Base-by-base conservation (phyloP, 2,329 filamentous ascomycete genomes). In the Fusarium pilosicola region DNA sequence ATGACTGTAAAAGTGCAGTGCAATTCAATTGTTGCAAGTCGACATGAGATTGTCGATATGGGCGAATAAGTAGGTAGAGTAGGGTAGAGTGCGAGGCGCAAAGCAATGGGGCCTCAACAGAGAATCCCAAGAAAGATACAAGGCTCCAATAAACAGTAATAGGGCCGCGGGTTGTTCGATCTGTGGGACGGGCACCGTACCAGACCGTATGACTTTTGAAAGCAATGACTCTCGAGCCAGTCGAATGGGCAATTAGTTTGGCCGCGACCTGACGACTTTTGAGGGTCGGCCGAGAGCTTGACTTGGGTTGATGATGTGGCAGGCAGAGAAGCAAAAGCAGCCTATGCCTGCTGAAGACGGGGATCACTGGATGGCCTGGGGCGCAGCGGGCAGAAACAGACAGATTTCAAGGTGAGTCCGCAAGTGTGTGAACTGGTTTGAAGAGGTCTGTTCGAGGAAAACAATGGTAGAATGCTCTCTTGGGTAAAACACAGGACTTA, bases 151-250 rank as follows among this genome's bases (percentile, higher is more conserved):
- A 57, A 69, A 45, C 42, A 56, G 44, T 57, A 70, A 62, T 56
- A 70, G 67, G 52, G 54, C 65, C 60, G 45, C 64, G 60, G 63
- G 60, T 71, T 74, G 73, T 68, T 66, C 65, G 75, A 74, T 71
- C 63, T 70, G 71, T 77, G 75, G 75, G 75, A 77, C 75, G 73
- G 73, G 58, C 57, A 77, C 75, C 75, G 75, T 77, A 76, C 70
- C 70, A 71, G 57, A 77, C 76, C 76, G 76, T 77, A 77, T 77
- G 76, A 77, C 75, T 77, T 74, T 77, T 39, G 60, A 66, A 55
- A 62, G 64, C 62, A 72, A 76, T 75, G 70, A 71, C 68, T 72
- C 69, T 74, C 66, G 38, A 76, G 57, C 66, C 59, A 74, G 73
- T 39, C 62, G 62, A 67, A 65, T 62, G 71, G 65, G 62, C 65